phyloP scores from a whole-genome alignment of 441 rosid genomes.

The California macrophylla region DNA sequence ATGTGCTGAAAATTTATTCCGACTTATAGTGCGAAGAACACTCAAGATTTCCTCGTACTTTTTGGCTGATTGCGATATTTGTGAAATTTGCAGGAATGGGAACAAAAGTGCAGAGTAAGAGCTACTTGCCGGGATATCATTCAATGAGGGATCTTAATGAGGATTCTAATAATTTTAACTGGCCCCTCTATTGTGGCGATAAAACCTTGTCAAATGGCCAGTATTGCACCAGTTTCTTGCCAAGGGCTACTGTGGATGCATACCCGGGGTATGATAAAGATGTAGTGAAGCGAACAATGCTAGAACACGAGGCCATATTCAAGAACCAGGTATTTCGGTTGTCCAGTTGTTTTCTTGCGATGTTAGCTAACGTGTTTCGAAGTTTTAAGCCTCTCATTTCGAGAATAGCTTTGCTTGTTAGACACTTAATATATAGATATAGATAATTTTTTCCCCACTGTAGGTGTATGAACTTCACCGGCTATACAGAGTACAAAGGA shows the following conservation, averaged over 20 bases:
- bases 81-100: conserved; percentile 56
- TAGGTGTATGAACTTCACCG: conserved; percentile 88
- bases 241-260: conserved; percentile 38
- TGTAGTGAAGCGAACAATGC: conserved; percentile 63
- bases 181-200: conserved; percentile 59
- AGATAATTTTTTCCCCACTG: conserved; percentile 11
- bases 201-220: conserved; percentile 44
- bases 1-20: too few relatives aligned
- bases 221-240: conserved; percentile 42
- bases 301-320: conserved; percentile 79
- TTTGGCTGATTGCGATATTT: background rate
- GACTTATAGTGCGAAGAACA: background rate
- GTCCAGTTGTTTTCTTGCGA: background rate
- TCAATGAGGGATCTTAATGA: conserved; percentile 85
- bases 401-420: background rate
- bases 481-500: conserved; percentile 59
- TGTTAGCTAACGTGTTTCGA: background rate
- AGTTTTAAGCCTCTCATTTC: background rate
- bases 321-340: conserved; percentile 60
- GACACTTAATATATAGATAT: background rate
- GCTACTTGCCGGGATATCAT: conserved; percentile 52
- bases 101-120: conserved; percentile 69
- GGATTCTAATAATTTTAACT: conserved; percentile 64
- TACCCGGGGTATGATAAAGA: conserved; percentile 51
- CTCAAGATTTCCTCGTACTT: background rate